phyloP scores from a whole-genome alignment of 2,329 filamentous ascomycete genomes.

The Chaetomiaceae sp. region DNA sequence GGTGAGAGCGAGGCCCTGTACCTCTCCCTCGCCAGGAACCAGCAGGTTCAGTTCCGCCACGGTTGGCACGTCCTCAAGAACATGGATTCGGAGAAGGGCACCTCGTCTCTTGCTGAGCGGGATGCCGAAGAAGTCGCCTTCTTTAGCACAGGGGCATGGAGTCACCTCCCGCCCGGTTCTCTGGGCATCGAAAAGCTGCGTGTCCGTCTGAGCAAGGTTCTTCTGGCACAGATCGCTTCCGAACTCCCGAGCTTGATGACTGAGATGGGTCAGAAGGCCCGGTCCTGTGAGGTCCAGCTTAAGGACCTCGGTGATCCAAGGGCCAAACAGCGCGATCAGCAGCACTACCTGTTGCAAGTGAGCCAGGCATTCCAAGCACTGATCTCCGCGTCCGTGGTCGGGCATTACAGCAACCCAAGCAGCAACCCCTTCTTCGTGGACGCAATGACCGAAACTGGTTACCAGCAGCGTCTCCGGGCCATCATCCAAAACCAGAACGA shows the following conservation, averaged over 20 bases:
- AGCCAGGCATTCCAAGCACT: conserved; percentile 22
- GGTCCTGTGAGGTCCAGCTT: conserved; percentile 24
- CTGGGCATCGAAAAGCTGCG: conserved; percentile 23
- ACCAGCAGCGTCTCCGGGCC: conserved; percentile 22
- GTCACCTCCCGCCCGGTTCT: conserved; percentile 15
- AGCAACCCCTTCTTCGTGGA: conserved; percentile 21
- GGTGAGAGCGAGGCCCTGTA: conserved; percentile 40
- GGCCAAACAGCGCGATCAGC: conserved; percentile 24
- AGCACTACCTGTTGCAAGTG: conserved; percentile 21
- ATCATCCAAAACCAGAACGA: conserved; percentile 23
- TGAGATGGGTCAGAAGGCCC: conserved; percentile 30
- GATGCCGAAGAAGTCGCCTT: conserved; percentile 33
- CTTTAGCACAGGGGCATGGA: conserved; percentile 27
- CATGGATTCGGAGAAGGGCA: conserved; percentile 30
- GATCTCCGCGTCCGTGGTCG: conserved; percentile 28
- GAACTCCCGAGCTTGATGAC: conserved; percentile 31
- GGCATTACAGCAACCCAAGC: conserved; percentile 27
- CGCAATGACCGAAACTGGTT: conserved; percentile 16
- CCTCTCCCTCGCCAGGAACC: conserved; percentile 41
- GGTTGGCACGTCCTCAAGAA: conserved; percentile 44
- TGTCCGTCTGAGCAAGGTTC: conserved; percentile 28
- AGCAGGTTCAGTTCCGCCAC: conserved; percentile 43
- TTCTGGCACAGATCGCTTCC: conserved; percentile 30
- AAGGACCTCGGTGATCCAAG: conserved; percentile 26
- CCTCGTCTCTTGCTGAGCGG: conserved; percentile 27